Conservation (phyloP, 164 flowering plant species). For the Annona squamosa region DNA sequence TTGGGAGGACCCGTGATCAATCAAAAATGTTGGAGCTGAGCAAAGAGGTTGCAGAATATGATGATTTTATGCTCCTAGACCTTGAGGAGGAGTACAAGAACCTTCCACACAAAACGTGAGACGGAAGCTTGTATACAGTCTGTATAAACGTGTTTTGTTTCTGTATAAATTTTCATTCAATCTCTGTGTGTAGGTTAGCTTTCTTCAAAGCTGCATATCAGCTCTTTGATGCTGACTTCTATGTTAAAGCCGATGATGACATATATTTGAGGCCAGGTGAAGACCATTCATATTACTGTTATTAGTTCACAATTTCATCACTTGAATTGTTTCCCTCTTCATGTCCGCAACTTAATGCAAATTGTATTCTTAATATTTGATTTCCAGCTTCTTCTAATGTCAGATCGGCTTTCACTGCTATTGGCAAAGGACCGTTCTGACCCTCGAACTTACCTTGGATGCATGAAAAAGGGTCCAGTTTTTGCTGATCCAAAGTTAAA, state of each 20-base stretch:
- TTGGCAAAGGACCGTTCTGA: constrained; percentile 78
- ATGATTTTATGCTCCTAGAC: constrained; percentile 84
- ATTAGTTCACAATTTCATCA: neutral
- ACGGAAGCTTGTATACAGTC: constrained; percentile 7
- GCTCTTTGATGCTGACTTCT: constrained; percentile 79
- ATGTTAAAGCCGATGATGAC: constrained; percentile 97
- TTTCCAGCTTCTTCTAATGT: constrained; percentile 9
- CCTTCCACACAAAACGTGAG: constrained; percentile 97
- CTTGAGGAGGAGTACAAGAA: constrained; percentile 85
- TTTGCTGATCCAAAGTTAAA: constrained; percentile 80
- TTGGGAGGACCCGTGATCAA: constrained; percentile 64
- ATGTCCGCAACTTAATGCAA: neutral
- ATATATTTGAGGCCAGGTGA: constrained; percentile 85
- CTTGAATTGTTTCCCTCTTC: neutral
- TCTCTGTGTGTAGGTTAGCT: constrained; percentile 44
- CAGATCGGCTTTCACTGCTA: constrained; percentile 83
- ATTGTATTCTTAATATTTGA: neutral
- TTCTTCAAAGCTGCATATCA: constrained; percentile 87
- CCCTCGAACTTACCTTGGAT: constrained; percentile 78
- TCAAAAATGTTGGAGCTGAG: constrained; percentile 76
- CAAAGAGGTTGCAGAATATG: constrained; percentile 73
- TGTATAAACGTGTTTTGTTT: neutral
- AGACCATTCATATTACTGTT: neutral
- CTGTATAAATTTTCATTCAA: neutral
- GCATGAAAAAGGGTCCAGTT: constrained; percentile 93